Percentiles rank a stretch among this genome's conserved stretches.
These are phyloP conservation scores for Globisporangium canariense DNA, from an alignment of 352 stramenopile genomes.

Conservation along the genomic window DNA sequence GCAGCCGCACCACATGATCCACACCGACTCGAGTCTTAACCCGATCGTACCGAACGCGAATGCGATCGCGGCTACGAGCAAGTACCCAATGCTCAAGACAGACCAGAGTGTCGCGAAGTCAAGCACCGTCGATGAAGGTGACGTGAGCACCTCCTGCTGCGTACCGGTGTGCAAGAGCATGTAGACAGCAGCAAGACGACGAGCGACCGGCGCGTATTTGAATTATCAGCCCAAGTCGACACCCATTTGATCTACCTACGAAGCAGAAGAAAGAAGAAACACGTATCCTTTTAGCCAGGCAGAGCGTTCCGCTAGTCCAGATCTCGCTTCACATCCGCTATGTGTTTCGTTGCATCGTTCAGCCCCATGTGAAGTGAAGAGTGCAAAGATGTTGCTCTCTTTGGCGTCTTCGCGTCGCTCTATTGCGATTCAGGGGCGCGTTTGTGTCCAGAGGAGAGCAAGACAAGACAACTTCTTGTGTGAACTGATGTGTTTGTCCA, in stretches of 20 bases:
- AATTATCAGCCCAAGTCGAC: background rate
- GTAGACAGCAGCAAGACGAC: slow-evolving; percentile 24
- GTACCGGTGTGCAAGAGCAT: slow-evolving; percentile 54
- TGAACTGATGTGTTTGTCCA: background rate
- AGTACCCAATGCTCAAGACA: slow-evolving; percentile 80
- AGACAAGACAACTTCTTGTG: background rate
- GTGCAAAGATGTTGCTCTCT: too few relatives aligned
- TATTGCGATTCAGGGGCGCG: background rate
- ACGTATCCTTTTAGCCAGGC: background rate
- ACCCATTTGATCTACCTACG: background rate
- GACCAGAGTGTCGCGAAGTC: slow-evolving; percentile 52
- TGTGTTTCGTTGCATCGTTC: too few relatives aligned
- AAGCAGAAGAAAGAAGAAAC: background rate
- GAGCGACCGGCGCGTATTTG: background rate
- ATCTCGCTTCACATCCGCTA: too few relatives aligned
- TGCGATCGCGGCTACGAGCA: slow-evolving; percentile 41
- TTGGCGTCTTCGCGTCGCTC: background rate
- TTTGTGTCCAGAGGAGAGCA: background rate
- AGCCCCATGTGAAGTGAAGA: too few relatives aligned
- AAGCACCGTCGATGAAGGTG: slow-evolving; percentile 30
- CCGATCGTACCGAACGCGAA: slow-evolving; percentile 71
- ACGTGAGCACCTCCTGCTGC: slow-evolving; percentile 51
- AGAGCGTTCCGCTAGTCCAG: background rate
- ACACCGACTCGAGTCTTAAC: slow-evolving; percentile 60
- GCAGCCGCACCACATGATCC: slow-evolving; percentile 31